Percentiles rank a stretch among this genome's conserved stretches.
Evolutionary conservation across 2,329 filamentous ascomycete genomes (phyloP).

Genomic region (Exophiala spinifera): DNA sequence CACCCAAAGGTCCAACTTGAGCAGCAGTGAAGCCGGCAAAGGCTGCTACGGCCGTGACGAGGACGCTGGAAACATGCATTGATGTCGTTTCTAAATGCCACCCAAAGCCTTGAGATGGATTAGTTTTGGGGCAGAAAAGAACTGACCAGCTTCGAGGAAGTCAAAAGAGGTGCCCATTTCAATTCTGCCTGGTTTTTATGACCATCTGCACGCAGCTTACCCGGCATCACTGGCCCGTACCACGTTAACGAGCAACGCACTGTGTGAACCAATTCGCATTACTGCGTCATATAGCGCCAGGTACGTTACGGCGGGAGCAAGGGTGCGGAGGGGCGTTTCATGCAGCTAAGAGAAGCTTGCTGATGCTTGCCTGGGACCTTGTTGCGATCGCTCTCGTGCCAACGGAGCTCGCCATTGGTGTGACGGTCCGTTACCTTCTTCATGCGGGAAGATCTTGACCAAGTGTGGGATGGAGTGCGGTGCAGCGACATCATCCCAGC

Average conservation of each 20-base stretch:
- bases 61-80: conserved; percentile 3
- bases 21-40: conserved; percentile 14
- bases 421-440: not conserved
- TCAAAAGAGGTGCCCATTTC: too few species aligned
- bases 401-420: not conserved
- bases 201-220: too few species aligned
- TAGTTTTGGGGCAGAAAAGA: too few species aligned
- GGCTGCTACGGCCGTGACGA: conserved; percentile 2
- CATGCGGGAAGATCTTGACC: not conserved
- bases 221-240: too few species aligned
- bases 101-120: too few species aligned
- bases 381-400: not conserved
- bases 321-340: not conserved
- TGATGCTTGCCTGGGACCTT: not conserved
- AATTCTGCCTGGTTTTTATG: too few species aligned
- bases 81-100: too few species aligned
- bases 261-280: too few species aligned
- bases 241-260: too few species aligned
- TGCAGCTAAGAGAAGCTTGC: not conserved
- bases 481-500: not conserved
- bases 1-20: conserved; percentile 20
- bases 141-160: too few species aligned
- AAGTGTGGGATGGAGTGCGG: not conserved
- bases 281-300: not conserved
- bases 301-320: not conserved